Conservation (phyloP, 108 stramenopile genomes). For the Discostella pseudostelligera region DNA sequence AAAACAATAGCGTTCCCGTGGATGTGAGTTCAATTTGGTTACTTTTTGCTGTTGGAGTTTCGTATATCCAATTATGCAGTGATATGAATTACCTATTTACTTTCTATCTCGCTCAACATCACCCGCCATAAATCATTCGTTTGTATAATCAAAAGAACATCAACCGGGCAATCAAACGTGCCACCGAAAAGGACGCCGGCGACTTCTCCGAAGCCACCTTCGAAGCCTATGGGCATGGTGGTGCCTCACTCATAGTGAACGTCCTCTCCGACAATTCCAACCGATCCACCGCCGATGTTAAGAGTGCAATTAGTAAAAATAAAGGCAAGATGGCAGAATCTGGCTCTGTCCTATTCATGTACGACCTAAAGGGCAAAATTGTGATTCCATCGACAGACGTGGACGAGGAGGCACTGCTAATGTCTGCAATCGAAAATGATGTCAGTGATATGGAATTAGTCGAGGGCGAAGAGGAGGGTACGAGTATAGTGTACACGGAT, state of each 20-base stretch:
- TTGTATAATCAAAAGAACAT: slow-evolving; percentile 83
- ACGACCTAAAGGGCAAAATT: slow-evolving; percentile 79
- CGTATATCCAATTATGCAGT: background rate
- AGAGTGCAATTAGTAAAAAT: slow-evolving; percentile 65
- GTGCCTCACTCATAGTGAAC: slow-evolving; percentile 73
- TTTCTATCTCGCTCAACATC: background rate
- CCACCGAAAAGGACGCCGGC: slow-evolving; percentile 71
- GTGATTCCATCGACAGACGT: slow-evolving; percentile 51
- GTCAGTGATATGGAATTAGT: slow-evolving; percentile 79
- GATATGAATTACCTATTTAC: background rate
- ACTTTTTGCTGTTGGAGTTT: background rate
- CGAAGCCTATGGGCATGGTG: slow-evolving; percentile 79
- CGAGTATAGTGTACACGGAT: slow-evolving; percentile 72
- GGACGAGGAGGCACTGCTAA: slow-evolving; percentile 71
- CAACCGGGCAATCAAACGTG: slow-evolving; percentile 85
- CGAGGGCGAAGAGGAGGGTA: slow-evolving; percentile 66
- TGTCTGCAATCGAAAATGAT: slow-evolving; percentile 83
- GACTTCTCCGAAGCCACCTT: slow-evolving; percentile 81
- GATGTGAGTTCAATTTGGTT: slow-evolving; percentile 55
- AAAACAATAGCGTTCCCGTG: slow-evolving; percentile 79
- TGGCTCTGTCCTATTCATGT: slow-evolving; percentile 87
- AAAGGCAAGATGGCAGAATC: slow-evolving; percentile 83
- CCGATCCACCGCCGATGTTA: slow-evolving; percentile 80
- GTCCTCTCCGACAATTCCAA: slow-evolving; percentile 86
- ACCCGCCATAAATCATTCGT: too few relatives aligned